A percentile compares a stretch with the other conserved stretches of the same genome.
These are phyloP conservation scores for Fusarium beomiforme DNA, from an alignment of 2,329 filamentous ascomycete species.

Conservation along the genomic window DNA sequence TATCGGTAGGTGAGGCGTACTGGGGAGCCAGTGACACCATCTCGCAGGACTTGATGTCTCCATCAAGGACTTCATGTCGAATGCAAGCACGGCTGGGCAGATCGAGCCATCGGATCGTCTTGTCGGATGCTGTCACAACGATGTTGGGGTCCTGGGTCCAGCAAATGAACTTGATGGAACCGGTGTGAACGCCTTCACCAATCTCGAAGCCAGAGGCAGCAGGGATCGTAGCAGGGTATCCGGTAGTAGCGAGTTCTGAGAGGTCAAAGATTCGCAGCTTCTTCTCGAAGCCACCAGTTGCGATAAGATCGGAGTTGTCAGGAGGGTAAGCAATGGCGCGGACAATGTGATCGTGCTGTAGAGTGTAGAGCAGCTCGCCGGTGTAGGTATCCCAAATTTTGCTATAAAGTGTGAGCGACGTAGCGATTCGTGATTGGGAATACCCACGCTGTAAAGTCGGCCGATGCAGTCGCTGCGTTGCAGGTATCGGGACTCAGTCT, in stretches of 20 bases:
- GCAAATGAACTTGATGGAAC: slow-evolving; percentile 94
- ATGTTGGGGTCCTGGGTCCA: slow-evolving; percentile 92
- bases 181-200: slow-evolving; percentile 82
- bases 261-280: slow-evolving; percentile 95
- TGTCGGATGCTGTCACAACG: slow-evolving; percentile 90
- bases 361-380: slow-evolving; percentile 85
- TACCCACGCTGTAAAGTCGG: slow-evolving; percentile 91
- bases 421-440: too few species aligned
- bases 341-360: slow-evolving; percentile 95
- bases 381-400: slow-evolving; percentile 98
- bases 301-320: slow-evolving; percentile 83
- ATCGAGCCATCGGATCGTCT: slow-evolving; percentile 95
- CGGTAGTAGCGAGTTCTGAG: slow-evolving; percentile 62
- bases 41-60: slow-evolving; percentile 91
- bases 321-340: slow-evolving; percentile 90
- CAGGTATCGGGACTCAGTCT: slow-evolving; percentile 88
- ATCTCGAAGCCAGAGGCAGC: slow-evolving; percentile 83
- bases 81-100: slow-evolving; percentile 79
- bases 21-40: slow-evolving; percentile 75
- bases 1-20: slow-evolving; percentile 68
- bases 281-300: slow-evolving; percentile 95
- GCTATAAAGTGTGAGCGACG: slow-evolving; percentile 58
- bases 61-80: slow-evolving; percentile 81
- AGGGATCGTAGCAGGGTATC: slow-evolving; percentile 59
- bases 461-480: slow-evolving; percentile 90